Percentiles rank a stretch among this genome's conserved stretches.
Evolutionary conservation across 1,284 basidiomycete species (phyloP).

Genomic region (Tilletiaria anomala): DNA sequence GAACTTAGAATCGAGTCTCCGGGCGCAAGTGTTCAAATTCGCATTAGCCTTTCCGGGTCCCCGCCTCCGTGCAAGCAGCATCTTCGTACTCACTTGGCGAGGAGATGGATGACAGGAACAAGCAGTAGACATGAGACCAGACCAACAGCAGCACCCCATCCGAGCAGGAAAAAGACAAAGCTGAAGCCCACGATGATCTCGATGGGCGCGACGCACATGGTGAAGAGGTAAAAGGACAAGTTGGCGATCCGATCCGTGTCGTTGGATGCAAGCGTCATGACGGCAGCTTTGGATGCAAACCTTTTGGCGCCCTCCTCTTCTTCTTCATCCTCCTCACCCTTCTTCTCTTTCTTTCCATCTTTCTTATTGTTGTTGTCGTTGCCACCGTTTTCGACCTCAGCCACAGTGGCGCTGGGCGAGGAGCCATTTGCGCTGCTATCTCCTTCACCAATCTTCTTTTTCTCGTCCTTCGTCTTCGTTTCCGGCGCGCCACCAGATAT

Average conservation of each 20-base stretch:
- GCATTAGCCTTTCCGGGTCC: no score
- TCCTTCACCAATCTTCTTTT: no score
- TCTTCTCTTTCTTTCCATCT: constrained; percentile 38
- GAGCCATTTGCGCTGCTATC: no score
- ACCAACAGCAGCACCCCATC: constrained; percentile 17
- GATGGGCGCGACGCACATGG: constrained; percentile 10
- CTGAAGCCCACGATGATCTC: constrained; percentile 14
- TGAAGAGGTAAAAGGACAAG: constrained; percentile 6
- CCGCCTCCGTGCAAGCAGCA: not conserved
- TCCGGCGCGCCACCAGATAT: no score
- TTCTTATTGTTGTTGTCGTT: constrained; percentile 38
- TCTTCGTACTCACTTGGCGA: no score
- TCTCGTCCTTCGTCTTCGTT: no score
- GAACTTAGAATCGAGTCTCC: not conserved
- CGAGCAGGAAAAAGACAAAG: constrained; percentile 21
- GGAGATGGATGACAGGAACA: constrained; percentile 9
- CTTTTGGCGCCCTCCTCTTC: constrained; percentile 14
- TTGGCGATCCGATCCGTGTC: constrained; percentile 8
- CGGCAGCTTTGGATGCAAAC: constrained; percentile 12
- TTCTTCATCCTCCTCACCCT: constrained; percentile 21
- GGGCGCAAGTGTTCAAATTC: no score
- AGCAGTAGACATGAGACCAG: constrained; percentile 9
- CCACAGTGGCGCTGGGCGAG: no score
- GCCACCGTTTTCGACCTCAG: no score
- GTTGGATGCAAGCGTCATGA: constrained; percentile 13